A percentile compares a stretch with the other conserved stretches of the same genome.
These are phyloP conservation scores for Eutrema japonicum DNA, from an alignment of 345 rosid genomes.

Conservation along the genomic window DNA sequence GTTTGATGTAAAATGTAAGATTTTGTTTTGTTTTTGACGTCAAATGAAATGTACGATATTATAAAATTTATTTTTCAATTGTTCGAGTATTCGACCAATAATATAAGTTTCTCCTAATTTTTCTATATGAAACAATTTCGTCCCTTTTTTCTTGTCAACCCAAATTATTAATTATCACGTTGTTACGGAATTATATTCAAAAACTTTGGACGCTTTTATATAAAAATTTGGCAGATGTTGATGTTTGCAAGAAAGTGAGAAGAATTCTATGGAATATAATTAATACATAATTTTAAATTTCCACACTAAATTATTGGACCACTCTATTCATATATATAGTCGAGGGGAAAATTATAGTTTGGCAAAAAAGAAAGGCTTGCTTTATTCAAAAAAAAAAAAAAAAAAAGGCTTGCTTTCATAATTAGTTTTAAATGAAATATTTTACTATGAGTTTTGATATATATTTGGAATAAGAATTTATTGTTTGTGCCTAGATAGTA, in stretches of 20 bases:
- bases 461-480: conserved; percentile 14
- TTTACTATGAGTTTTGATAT: conserved; percentile 9
- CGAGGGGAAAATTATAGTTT: conserved; percentile 27
- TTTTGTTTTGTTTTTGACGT: too few relatives aligned
- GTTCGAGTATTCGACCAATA: conserved; percentile 23
- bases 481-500: conserved; percentile 29
- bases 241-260: conserved; percentile 27
- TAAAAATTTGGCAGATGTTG: conserved; percentile 19
- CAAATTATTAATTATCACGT: background rate
- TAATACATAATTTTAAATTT: conserved; percentile 13
- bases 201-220: background rate
- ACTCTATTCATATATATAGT: conserved; percentile 41
- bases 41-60: background rate
- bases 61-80: background rate
- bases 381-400: too few relatives aligned
- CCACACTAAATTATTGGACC: conserved; percentile 35
- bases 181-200: background rate
- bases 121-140: background rate
- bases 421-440: conserved; percentile 16
- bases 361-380: conserved; percentile 28
- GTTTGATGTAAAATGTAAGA: background rate
- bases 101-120: background rate
- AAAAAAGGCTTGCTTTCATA: conserved; percentile 35
- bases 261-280: conserved; percentile 22
- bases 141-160: background rate